These are phyloP conservation scores for Nicotiana paniculata DNA, from an alignment of 257 asterid genomes.

Conservation along the genomic window DNA sequence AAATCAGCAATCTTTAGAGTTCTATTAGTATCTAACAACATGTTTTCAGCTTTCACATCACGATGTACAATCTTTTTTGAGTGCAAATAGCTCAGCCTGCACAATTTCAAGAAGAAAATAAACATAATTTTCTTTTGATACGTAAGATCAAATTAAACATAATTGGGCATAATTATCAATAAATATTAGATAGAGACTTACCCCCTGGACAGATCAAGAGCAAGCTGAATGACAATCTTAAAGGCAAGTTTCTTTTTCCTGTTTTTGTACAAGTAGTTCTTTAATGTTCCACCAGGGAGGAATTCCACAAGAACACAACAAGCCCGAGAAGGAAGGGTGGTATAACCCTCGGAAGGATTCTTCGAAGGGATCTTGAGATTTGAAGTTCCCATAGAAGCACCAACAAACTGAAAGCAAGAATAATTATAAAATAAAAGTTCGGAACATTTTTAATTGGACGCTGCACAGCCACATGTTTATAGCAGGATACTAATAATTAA, in stretches of 20 bases:
- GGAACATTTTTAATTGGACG: background rate
- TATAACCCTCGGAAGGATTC: constrained; percentile 66
- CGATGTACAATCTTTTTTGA: constrained; percentile 86
- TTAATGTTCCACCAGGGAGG: constrained; percentile 73
- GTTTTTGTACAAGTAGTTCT: constrained; percentile 60
- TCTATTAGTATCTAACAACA: constrained; percentile 58
- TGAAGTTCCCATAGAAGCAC: constrained; percentile 96
- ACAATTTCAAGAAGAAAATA: background rate
- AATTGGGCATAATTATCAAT: background rate
- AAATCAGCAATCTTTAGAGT: constrained; percentile 80
- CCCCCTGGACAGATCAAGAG: constrained; percentile 87
- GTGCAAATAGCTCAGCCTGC: constrained; percentile 80
- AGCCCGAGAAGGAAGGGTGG: constrained; percentile 72
- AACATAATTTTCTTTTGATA: no score
- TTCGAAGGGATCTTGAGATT: constrained; percentile 80
- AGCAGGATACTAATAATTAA: background rate
- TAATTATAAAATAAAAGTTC: background rate
- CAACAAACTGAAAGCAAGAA: constrained; percentile 49
- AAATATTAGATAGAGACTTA: constrained; percentile 10
- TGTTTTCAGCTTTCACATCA: constrained; percentile 92
- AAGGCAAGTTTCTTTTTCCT: constrained; percentile 79
- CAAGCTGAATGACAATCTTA: constrained; percentile 72
- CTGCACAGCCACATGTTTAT: background rate
- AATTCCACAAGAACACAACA: constrained; percentile 89
- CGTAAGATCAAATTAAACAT: background rate